Conservation (phyloP, 1,284 basidiomycete species). For the Cystobasidium slooffiae region DNA sequence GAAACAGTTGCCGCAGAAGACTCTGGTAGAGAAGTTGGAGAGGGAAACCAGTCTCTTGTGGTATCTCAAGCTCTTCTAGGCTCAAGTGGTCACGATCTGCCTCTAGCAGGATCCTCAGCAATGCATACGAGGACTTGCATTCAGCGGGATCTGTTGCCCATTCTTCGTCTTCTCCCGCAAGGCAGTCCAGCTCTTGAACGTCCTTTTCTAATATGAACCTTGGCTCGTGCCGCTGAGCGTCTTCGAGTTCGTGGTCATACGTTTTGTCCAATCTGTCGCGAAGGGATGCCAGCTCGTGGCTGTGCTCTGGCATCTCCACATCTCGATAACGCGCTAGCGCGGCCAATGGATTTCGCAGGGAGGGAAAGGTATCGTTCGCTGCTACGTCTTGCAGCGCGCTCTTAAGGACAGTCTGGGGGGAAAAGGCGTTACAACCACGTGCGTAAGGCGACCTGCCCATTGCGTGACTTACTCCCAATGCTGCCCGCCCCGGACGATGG, state of each 20-base stretch:
- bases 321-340: slow-evolving; percentile 24
- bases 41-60: slow-evolving; percentile 27
- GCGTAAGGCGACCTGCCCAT: neutral
- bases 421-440: neutral
- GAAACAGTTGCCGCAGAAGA: slow-evolving; percentile 11
- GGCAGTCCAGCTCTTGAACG: neutral
- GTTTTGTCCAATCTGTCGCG: neutral
- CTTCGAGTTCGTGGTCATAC: slow-evolving; percentile 22
- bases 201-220: slow-evolving; percentile 1
- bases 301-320: slow-evolving; percentile 13
- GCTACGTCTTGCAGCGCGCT: slow-evolving; percentile 12
- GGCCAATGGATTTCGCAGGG: neutral
- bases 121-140: slow-evolving; percentile 14
- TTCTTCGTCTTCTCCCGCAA: slow-evolving; percentile 16
- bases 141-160: neutral
- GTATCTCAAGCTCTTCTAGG: slow-evolving; percentile 11
- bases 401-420: slow-evolving; percentile 61
- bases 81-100: slow-evolving; percentile 19
- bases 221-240: slow-evolving; percentile 10
- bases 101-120: slow-evolving; percentile 22
- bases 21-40: slow-evolving; percentile 17
- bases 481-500: slow-evolving; percentile 67
- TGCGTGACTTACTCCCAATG: neutral
- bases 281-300: slow-evolving; percentile 9
- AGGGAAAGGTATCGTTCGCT: slow-evolving; percentile 63